Conservation (phyloP, 345 rosid genomes). For the Euphorbia tirucalli region DNA sequence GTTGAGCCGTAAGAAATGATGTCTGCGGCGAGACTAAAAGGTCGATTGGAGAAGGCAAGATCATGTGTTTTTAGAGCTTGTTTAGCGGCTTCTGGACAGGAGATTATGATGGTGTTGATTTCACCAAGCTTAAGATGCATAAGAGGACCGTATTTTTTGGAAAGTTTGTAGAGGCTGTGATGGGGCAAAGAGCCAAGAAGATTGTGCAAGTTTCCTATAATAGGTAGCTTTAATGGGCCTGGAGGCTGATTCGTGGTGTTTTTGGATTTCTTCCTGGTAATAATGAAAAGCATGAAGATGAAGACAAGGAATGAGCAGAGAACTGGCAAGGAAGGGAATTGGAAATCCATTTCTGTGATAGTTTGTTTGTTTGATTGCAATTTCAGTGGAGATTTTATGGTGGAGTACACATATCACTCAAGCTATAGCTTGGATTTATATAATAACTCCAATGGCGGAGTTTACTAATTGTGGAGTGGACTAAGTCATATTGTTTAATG, state of each 20-base stretch:
- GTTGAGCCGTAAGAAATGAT: not conserved
- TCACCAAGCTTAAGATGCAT: slow-evolving; percentile 12
- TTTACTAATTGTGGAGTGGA: no score
- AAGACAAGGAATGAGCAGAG: not conserved
- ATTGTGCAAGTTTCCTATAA: slow-evolving; percentile 9
- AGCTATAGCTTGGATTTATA: no score
- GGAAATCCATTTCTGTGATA: no score
- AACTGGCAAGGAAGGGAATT: not conserved
- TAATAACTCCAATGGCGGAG: no score
- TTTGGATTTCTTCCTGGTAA: not conserved
- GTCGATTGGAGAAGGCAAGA: not conserved
- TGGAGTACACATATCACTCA: no score
- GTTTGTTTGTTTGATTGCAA: no score
- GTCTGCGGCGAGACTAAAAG: not conserved
- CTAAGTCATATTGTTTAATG: no score
- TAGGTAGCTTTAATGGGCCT: slow-evolving; percentile 5
- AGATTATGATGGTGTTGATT: not conserved
- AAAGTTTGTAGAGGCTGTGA: not conserved
- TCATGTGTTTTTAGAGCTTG: not conserved
- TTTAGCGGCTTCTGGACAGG: not conserved
- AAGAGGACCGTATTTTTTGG: slow-evolving; percentile 10
- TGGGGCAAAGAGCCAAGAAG: slow-evolving; percentile 3
- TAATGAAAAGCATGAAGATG: not conserved
- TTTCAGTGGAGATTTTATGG: no score
- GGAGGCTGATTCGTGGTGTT: not conserved